phyloP scores from a whole-genome alignment of 768 basidiomycete genomes.

The Cantharellus anzutake region DNA sequence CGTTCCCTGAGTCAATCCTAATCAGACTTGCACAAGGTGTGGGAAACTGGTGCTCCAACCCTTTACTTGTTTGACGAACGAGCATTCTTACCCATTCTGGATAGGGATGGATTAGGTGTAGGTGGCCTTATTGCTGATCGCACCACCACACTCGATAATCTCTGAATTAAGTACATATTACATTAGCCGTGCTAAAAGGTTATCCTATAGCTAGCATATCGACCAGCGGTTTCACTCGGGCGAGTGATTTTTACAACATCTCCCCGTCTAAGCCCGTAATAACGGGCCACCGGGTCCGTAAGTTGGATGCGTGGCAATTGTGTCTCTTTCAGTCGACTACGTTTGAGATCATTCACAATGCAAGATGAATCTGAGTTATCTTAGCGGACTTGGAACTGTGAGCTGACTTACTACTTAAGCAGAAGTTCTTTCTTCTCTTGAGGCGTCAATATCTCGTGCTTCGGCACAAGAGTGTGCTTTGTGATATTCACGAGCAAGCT shows the following conservation, averaged over 20 bases:
- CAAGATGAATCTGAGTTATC: not conserved
- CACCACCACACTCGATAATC: too few relatives aligned
- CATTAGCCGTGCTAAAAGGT: slow-evolving; percentile 26
- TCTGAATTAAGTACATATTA: too few relatives aligned
- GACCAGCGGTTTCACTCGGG: slow-evolving; percentile 89
- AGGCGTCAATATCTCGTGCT: slow-evolving; percentile 66
- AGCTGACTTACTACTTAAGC: slow-evolving; percentile 68
- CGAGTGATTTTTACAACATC: slow-evolving; percentile 98
- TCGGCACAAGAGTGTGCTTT: slow-evolving; percentile 85
- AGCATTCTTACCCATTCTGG: too few relatives aligned
- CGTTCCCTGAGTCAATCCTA: too few relatives aligned
- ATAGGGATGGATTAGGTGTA: too few relatives aligned
- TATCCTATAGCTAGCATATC: slow-evolving; percentile 83
- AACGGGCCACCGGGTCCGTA: slow-evolving; percentile 92
- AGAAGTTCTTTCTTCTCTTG: slow-evolving; percentile 78
- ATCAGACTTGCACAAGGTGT: too few relatives aligned
- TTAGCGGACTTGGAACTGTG: not conserved
- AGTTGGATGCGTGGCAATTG: slow-evolving; percentile 94
- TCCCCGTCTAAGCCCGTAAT: slow-evolving; percentile 87
- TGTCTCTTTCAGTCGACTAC: slow-evolving; percentile 89
- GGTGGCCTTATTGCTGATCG: too few relatives aligned
- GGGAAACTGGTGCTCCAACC: too few relatives aligned
- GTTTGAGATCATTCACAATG: not conserved
- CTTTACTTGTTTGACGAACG: too few relatives aligned
- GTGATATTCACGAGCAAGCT: slow-evolving; percentile 96